phyloP scores from a whole-genome alignment of 2,329 filamentous ascomycete species.

The Cladosporium sp. region DNA sequence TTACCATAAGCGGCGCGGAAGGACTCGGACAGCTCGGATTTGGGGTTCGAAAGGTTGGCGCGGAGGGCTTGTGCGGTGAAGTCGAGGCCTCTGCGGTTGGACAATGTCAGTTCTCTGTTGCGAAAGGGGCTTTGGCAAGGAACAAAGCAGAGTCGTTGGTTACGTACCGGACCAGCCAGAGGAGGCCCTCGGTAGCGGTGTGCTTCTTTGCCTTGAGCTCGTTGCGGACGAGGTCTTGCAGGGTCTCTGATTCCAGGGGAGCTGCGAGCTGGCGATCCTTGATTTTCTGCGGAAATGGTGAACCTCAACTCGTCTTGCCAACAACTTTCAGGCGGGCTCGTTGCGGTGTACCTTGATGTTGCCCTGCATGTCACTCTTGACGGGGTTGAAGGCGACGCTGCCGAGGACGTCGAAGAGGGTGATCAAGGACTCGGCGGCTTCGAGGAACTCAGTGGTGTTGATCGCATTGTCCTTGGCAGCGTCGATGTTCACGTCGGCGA shows the following conservation, averaged over 20 bases:
- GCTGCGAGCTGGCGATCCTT: conserved; percentile 72
- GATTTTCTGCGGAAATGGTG: conserved; percentile 65
- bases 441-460: conserved; percentile 78
- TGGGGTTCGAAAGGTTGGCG: conserved; percentile 62
- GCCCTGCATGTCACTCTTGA: conserved; percentile 84
- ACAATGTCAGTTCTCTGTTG: not conserved
- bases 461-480: conserved; percentile 64
- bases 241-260: conserved; percentile 69
- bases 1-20: conserved; percentile 79
- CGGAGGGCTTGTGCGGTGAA: conserved; percentile 84
- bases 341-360: conserved; percentile 69
- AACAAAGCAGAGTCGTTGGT: not conserved
- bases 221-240: conserved; percentile 79
- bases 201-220: conserved; percentile 90
- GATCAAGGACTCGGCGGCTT: conserved; percentile 79
- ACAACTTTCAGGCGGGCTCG: not conserved
- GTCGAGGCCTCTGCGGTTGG: conserved; percentile 66
- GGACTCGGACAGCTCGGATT: conserved; percentile 73
- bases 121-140: not conserved
- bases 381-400: conserved; percentile 72
- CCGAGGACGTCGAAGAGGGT: conserved; percentile 70
- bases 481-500: conserved; percentile 73
- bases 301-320: not conserved
- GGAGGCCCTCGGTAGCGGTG: conserved; percentile 75
- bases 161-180: conserved; percentile 81